Percentiles rank a stretch among this genome's conserved stretches.
These are phyloP conservation scores for Pseudogymnoascus sp. DNA, from an alignment of 2,329 filamentous ascomycete species.

Conservation along the genomic window DNA sequence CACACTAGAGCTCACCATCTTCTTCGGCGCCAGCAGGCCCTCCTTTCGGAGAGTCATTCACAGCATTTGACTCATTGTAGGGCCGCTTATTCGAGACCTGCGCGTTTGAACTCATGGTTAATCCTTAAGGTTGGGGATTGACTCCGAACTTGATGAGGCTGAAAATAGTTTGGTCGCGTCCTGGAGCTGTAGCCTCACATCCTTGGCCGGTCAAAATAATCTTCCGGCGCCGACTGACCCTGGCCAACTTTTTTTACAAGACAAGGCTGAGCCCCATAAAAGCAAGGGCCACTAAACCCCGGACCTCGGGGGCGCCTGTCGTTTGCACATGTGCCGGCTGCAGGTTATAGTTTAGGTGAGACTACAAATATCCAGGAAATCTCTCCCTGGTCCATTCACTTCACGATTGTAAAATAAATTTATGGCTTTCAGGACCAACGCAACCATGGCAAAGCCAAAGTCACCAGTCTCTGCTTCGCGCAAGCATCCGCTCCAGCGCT, in stretches of 20 bases:
- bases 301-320: background rate
- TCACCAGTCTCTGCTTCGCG: conserved; percentile 10
- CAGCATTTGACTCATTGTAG: background rate
- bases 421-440: background rate
- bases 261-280: conserved; percentile 1
- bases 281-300: background rate
- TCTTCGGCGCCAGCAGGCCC: background rate
- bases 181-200: background rate
- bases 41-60: conserved; percentile 2
- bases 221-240: background rate
- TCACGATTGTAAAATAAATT: background rate
- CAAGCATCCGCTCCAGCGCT: conserved; percentile 54
- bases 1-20: background rate
- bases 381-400: background rate
- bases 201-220: background rate
- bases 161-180: conserved; percentile 4
- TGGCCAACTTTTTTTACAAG: background rate
- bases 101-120: background rate
- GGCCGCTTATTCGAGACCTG: conserved; percentile 5
- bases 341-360: background rate
- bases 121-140: background rate
- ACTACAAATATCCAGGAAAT: background rate
- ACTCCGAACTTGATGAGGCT: background rate
- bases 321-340: background rate
- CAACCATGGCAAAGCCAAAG: conserved; percentile 14